These are phyloP conservation scores for Curvularia verruculosa DNA, from an alignment of 2,329 filamentous ascomycete genomes.

Conservation along the genomic window DNA sequence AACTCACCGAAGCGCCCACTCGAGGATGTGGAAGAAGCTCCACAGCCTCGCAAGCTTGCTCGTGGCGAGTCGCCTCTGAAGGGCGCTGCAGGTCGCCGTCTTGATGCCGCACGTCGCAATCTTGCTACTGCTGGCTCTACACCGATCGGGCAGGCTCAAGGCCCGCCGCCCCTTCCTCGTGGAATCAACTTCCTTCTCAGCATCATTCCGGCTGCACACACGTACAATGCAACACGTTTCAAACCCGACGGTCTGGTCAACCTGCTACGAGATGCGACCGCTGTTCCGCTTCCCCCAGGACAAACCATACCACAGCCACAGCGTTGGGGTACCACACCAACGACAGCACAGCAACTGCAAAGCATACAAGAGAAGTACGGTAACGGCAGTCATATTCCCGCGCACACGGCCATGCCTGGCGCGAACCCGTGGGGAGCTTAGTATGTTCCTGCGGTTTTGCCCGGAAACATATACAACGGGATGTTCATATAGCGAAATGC, in stretches of 20 bases:
- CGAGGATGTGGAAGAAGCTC: conserved; percentile 70
- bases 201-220: conserved; percentile 74
- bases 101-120: conserved; percentile 73
- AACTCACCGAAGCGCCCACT: conserved; percentile 57
- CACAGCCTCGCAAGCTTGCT: conserved; percentile 82
- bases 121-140: conserved; percentile 37
- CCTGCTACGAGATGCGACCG: conserved; percentile 64
- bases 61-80: conserved; percentile 94
- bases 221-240: conserved; percentile 74
- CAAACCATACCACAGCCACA: conserved; percentile 20
- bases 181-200: conserved; percentile 63
- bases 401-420: conserved; percentile 11
- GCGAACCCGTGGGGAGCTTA: conserved; percentile 13
- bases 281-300: conserved; percentile 27
- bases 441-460: neutral
- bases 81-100: conserved; percentile 81
- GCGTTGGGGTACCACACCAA: conserved; percentile 35
- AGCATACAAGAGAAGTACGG: conserved; percentile 44
- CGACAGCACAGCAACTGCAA: conserved; percentile 37
- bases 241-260: conserved; percentile 73
- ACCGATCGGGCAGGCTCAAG: conserved; percentile 29
- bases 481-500: neutral
- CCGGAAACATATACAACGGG: neutral
- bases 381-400: conserved; percentile 16
- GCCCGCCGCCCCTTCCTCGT: conserved; percentile 73